These are phyloP conservation scores for Naganishia cerealis DNA, from an alignment of 1,284 basidiomycete genomes.

Conservation along the genomic window DNA sequence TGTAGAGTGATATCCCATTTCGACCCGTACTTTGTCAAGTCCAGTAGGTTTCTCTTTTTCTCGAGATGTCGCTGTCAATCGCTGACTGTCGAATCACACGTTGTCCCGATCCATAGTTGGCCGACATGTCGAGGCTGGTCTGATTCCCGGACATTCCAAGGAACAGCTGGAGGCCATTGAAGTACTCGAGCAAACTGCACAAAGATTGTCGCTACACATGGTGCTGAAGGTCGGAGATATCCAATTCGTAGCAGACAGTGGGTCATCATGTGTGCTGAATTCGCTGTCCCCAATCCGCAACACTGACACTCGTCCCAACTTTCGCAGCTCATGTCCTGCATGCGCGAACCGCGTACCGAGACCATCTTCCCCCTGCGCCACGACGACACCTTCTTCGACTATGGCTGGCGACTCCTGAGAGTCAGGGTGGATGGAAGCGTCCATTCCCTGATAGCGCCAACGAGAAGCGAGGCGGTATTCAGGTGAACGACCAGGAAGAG, in stretches of 20 bases:
- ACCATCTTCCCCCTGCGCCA: slow-evolving; percentile 50
- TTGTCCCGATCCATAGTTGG: slow-evolving; percentile 30
- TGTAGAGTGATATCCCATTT: slow-evolving; percentile 41
- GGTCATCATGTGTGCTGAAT: slow-evolving; percentile 30
- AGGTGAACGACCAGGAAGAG: slow-evolving; percentile 49
- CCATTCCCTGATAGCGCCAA: slow-evolving; percentile 51
- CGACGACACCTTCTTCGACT: slow-evolving; percentile 55
- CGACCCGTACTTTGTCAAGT: slow-evolving; percentile 49
- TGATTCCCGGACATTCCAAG: slow-evolving; percentile 48
- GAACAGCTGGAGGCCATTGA: slow-evolving; percentile 53
- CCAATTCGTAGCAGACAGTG: slow-evolving; percentile 47
- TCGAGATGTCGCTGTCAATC: neutral
- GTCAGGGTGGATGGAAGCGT: slow-evolving; percentile 54
- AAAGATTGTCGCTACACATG: slow-evolving; percentile 54
- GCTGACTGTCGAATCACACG: neutral
- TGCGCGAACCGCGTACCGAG: slow-evolving; percentile 55
- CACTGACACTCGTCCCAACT: slow-evolving; percentile 26
- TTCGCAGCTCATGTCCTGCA: slow-evolving; percentile 51
- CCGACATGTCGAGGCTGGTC: slow-evolving; percentile 49
- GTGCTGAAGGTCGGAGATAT: slow-evolving; percentile 55
- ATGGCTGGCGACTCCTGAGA: slow-evolving; percentile 53
- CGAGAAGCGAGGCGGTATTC: slow-evolving; percentile 50
- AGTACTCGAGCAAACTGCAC: slow-evolving; percentile 54
- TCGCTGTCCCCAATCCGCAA: neutral
- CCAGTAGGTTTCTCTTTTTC: slow-evolving; percentile 30